Evolutionary conservation across 257 asterid genomes (phyloP), one percentile per base, ranked within the genome.

Genomic region (Haberlea rhodopensis): DNA sequence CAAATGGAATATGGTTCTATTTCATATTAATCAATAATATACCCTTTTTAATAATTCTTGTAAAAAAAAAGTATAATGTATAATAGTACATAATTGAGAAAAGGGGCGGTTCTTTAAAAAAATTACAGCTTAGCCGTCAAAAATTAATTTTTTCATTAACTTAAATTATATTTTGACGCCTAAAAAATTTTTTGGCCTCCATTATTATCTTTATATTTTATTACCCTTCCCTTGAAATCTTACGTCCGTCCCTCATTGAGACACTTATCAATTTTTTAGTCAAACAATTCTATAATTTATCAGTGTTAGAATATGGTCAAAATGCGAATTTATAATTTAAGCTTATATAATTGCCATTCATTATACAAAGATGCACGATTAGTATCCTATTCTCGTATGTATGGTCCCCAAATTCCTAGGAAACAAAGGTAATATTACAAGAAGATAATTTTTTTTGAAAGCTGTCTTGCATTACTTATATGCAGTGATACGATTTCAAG

Each of bases 361-460:
- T 67, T 1, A 40, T 40, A 40, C 6, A 40, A 15, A 56, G 64
- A 66, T 68, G 71, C 61, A 51, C 76, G 71, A 19, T 55, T 26
- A 66, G 76, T 11, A 67, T 71, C 76, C 2, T 57, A 62, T 76
- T 71, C 80, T 61, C 58, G 28, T 45, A n/a, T 70, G 70, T 61
- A 19, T 57, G 77, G 69, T 62, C 26, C 76, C 77, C 74, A 62
- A 43, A 67, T 62, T 54, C 62, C 9, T 61, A 62, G 74, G 71
- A 71, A 75, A 66, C 70, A 56, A 48, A 8, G 11, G 13, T 32
- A n/a, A n/a, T 32, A 32, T 32, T 29, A n/a, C 1, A 29, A 29
- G 6, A 29, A 1, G 1, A 29, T 29, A 5, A 29, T n/a, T 29
- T 5, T 29, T 0, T 29, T 32, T 32, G 10, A 32, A 32, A 32